Conservation (phyloP, 768 basidiomycete genomes). For the Pleurotus cornucopiae region DNA sequence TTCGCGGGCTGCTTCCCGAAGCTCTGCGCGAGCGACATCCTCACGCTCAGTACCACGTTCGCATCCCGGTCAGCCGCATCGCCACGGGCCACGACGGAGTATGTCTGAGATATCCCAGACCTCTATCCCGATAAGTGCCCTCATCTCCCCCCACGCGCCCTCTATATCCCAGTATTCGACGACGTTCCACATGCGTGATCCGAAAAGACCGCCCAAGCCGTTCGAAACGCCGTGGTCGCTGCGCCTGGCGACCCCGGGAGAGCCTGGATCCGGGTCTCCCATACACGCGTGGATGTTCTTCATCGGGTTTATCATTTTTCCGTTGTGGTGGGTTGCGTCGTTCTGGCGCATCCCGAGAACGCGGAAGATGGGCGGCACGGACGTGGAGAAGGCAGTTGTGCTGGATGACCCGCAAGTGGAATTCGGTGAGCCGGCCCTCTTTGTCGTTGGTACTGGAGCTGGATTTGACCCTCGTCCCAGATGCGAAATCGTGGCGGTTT, state of each 20-base stretch:
- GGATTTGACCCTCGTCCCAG: constrained; percentile 18
- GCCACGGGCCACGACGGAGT: constrained; percentile 29
- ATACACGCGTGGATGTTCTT: constrained; percentile 79
- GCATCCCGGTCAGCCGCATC: constrained; percentile 17
- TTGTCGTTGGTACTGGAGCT: not conserved
- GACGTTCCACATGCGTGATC: constrained; percentile 79
- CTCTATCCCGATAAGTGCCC: constrained; percentile 77
- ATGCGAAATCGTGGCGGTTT: constrained; percentile 69
- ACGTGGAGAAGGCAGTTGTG: constrained; percentile 63
- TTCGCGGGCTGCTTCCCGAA: constrained; percentile 31
- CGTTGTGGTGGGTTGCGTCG: constrained; percentile 59
- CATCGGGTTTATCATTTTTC: constrained; percentile 63
- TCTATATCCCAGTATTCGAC: constrained; percentile 52
- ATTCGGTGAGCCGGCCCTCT: constrained; percentile 44
- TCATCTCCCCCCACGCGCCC: constrained; percentile 75
- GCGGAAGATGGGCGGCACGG: constrained; percentile 51
- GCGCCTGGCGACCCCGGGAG: constrained; percentile 35
- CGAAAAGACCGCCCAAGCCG: constrained; percentile 56
- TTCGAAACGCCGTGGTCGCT: constrained; percentile 62
- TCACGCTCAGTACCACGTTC: constrained; percentile 15
- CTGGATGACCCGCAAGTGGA: constrained; percentile 81
- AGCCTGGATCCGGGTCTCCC: constrained; percentile 38
- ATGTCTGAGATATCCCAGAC: constrained; percentile 60
- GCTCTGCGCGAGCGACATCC: constrained; percentile 30
- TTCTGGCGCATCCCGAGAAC: constrained; percentile 56